A percentile compares a stretch with the other conserved stretches of the same genome.
These are phyloP conservation scores for Phytophthora pini DNA, from an alignment of 352 stramenopile species.

Conservation along the genomic window DNA sequence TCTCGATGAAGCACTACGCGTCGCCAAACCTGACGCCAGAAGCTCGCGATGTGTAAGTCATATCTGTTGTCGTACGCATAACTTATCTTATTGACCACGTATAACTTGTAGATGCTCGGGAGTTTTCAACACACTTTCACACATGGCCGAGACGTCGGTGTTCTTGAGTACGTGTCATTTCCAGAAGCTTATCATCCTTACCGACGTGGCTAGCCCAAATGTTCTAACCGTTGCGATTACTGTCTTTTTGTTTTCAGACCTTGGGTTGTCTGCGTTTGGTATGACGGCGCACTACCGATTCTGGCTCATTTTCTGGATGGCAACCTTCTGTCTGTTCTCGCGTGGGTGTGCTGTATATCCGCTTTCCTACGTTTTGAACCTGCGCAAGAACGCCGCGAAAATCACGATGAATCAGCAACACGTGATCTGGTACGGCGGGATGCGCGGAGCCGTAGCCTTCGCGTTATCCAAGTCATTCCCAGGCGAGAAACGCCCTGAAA, in stretches of 20 bases:
- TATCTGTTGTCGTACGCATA: neutral
- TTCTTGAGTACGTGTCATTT: constrained; percentile 84
- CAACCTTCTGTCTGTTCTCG: constrained; percentile 85
- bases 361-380: constrained; percentile 77
- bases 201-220: neutral
- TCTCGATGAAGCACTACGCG: constrained; percentile 92
- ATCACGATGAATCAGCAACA: constrained; percentile 92
- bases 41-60: constrained; percentile 78
- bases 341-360: constrained; percentile 91
- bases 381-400: constrained; percentile 55
- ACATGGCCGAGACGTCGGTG: constrained; percentile 93
- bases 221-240: neutral
- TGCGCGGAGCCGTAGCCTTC: constrained; percentile 94
- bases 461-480: constrained; percentile 92
- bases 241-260: constrained; percentile 50
- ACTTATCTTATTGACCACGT: constrained; percentile 1
- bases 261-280: constrained; percentile 92
- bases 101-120: constrained; percentile 62
- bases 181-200: neutral
- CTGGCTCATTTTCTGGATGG: constrained; percentile 88
- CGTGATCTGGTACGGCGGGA: constrained; percentile 95
- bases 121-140: constrained; percentile 91
- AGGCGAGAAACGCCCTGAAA: constrained; percentile 81
- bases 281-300: constrained; percentile 81
- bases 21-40: constrained; percentile 86